A percentile compares a stretch with the other conserved stretches of the same genome.
Conservation (phyloP, 768 basidiomycete species). For the Chalciporus piperatus region DNA sequence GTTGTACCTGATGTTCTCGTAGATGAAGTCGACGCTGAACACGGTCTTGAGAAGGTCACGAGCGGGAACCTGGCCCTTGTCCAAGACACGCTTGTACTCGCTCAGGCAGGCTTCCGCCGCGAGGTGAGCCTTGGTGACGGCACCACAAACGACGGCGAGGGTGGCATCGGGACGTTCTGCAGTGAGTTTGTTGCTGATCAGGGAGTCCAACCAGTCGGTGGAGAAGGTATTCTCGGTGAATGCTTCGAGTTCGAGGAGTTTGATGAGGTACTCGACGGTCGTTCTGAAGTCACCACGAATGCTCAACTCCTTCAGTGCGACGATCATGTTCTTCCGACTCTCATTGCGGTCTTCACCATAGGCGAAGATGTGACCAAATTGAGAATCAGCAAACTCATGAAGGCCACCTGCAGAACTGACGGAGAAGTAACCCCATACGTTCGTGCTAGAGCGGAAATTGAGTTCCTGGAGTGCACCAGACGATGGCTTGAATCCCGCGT, state of each 20-base stretch:
- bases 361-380: slow-evolving; percentile 99
- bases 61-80: slow-evolving; percentile 97
- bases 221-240: slow-evolving; percentile 98
- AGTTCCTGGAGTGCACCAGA: slow-evolving; percentile 96
- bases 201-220: slow-evolving; percentile 96
- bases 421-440: slow-evolving; percentile 99
- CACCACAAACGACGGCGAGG: slow-evolving; percentile 93
- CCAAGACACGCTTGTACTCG: slow-evolving; percentile 92
- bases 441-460: slow-evolving; percentile 98
- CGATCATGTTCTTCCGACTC: slow-evolving; percentile 98
- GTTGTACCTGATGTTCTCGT: slow-evolving; percentile 91
- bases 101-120: slow-evolving; percentile 85
- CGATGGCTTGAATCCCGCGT: slow-evolving; percentile 99
- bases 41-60: slow-evolving; percentile 95
- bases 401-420: slow-evolving; percentile 93
- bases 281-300: slow-evolving; percentile 99
- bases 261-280: slow-evolving; percentile 99
- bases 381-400: slow-evolving; percentile 98
- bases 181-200: slow-evolving; percentile 96
- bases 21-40: slow-evolving; percentile 96
- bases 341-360: slow-evolving; percentile 96
- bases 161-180: slow-evolving; percentile 93
- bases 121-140: slow-evolving; percentile 91
- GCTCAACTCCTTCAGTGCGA: slow-evolving; percentile 95
- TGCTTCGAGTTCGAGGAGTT: slow-evolving; percentile 90